Percentiles rank a stretch among this genome's conserved stretches.
Evolutionary conservation across 768 basidiomycete species (phyloP).

Genomic region (Gelatoporia subvermispora): DNA sequence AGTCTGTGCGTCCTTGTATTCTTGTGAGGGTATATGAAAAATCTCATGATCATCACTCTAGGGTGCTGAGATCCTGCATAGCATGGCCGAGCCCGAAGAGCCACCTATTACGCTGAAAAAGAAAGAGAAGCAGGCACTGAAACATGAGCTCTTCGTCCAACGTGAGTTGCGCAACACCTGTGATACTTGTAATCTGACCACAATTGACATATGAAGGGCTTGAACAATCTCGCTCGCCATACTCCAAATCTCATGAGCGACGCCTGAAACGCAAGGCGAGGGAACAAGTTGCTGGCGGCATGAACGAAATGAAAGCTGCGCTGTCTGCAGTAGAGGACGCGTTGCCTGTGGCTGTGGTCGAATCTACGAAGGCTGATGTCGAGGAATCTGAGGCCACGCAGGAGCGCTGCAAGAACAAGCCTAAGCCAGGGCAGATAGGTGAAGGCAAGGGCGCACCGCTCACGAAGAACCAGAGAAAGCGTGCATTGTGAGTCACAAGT

Average conservation of each 20-base stretch:
- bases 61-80: constrained; percentile 41
- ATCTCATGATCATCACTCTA: constrained; percentile 14
- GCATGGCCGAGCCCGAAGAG: constrained; percentile 24
- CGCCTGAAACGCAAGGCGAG: constrained; percentile 67
- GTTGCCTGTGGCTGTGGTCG: constrained; percentile 15
- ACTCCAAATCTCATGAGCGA: constrained; percentile 70
- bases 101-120: constrained; percentile 37
- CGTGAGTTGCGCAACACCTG: constrained; percentile 36
- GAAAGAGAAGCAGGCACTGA: constrained; percentile 62
- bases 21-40: constrained; percentile 8
- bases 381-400: constrained; percentile 13
- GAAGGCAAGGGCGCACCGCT: constrained; percentile 57
- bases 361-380: constrained; percentile 5
- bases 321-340: constrained; percentile 48
- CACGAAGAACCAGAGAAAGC: constrained; percentile 59
- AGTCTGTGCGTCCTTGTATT: constrained; percentile 31
- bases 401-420: constrained; percentile 17
- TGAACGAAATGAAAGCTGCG: constrained; percentile 38
- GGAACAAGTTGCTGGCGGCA: constrained; percentile 30
- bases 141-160: constrained; percentile 64
- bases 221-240: constrained; percentile 43
- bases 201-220: constrained; percentile 33
- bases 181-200: background rate
- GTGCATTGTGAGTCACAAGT: constrained; percentile 50
- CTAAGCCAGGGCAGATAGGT: constrained; percentile 55